Base-by-base conservation (phyloP, 108 stramenopile genomes). In the Nannochloropsis gaditana region DNA sequence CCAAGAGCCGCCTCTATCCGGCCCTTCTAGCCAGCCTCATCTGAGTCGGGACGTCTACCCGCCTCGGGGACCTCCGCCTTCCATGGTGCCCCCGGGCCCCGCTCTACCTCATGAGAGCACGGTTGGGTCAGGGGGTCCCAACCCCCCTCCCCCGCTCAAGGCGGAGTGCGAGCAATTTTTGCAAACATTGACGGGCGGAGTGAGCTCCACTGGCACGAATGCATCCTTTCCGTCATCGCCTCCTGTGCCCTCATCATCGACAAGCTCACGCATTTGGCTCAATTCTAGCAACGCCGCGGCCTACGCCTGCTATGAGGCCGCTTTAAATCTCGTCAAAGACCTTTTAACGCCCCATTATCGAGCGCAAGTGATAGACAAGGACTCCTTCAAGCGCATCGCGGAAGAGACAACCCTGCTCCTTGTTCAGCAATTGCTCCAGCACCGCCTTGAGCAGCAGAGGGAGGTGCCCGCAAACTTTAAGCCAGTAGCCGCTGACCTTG, bases 381-480 rank as follows among this genome's bases (percentile, higher is more conserved):
- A 6, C 8, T 15, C 19, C 8, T 73, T 73, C 59, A 73, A 73
- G n/a, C 59, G 59, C 59, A 15, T 73, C 6, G 59, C 59, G 59
- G 59, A 73, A 73, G 59, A 73, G n/a, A n/a, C n/a, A n/a, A 73
- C 59, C 59, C n/a, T 73, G 59, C 59, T 73, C 15, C n/a, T 73
- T n/a, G 59, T 73, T n/a, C 59, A 73, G 59, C 59, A 73, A 8
- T 73, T 73, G 59, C 59, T 73, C 19, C 19, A 73, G 59, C 59
- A 73, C n/a, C 59, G 59, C n/a, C n/a, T 73, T 15, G 59, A 73
- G n/a, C 19, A n/a, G 59, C 59, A n/a, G 59, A n/a, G 4, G 59
- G 59, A 73, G 19, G 59, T 73, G 59, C 59, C 59, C 4, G 59
- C 59, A n/a, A 15, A 73, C n/a, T 73, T n/a, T n/a, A 73, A 73